Base-by-base conservation (phyloP, 1,284 basidiomycete species). In the Wolfiporia cocos region DNA sequence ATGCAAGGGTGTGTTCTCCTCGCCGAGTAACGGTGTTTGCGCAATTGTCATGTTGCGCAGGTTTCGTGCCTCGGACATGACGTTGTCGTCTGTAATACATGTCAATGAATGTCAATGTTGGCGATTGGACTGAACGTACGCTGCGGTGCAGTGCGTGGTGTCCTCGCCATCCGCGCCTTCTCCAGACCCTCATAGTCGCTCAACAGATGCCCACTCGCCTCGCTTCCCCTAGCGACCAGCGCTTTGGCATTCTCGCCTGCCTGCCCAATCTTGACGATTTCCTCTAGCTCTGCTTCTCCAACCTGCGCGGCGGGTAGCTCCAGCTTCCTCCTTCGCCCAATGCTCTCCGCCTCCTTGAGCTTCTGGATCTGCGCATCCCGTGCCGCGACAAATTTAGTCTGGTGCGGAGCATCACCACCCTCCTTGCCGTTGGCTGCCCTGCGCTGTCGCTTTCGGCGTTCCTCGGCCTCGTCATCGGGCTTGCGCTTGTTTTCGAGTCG, bases 231-330 rank as follows among this genome's bases (percentile, higher is more conserved):
- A 9, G 74, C 66, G 5, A 98, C 92, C 52, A 98, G 63, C 4
- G 84, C 81, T 56, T 92, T 84, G 7, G 93, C 88, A 19, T 44
- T 39, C 66, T 97, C 91, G 5, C 93, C 87, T 0, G 89, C 88
- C 60, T 91, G 85, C 1, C 95, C 96, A 53, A 99, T 94, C 72
- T 99, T 99, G 55, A 97, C 95, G 54, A 99, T 98, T 55, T 98
- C 93, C 66, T 99, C 96, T 39, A 99, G 67, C 65, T 99, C 95
- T 5, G 74, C 68, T 65, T 99, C 93, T n/a, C 90, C 90, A 3
- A 99, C 96, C 59, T 99, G 95, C 2, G 95, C 92, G 17, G 74
- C 71, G 0, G 96, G 96, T 10, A 99, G 73, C 46, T 81, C 79
- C 36, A 99, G 72, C 62, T 90, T 91, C 53, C 92, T 70, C 48